These are phyloP conservation scores for Mycena kentingensis DNA, from an alignment of 768 basidiomycete species.

Conservation along the genomic window DNA sequence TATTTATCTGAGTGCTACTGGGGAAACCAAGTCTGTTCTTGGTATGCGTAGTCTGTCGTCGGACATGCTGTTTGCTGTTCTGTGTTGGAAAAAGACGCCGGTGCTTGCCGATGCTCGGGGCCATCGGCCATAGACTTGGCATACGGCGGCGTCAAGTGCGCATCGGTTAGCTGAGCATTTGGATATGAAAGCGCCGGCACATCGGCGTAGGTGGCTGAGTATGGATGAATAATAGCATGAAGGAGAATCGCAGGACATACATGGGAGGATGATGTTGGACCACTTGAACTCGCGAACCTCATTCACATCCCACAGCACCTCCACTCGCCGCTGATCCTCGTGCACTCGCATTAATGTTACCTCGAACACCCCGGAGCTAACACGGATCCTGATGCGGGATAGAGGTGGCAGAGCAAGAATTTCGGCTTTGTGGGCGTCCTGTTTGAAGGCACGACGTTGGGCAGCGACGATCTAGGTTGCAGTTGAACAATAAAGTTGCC, in stretches of 20 bases:
- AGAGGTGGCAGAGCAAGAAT: constrained; percentile 70
- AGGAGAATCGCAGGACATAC: too few species aligned
- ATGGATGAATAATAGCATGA: too few species aligned
- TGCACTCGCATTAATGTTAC: constrained; percentile 75
- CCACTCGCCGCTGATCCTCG: constrained; percentile 68
- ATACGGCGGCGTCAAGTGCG: too few species aligned
- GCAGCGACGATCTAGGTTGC: constrained; percentile 65
- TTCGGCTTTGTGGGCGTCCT: constrained; percentile 70
- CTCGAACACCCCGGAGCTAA: constrained; percentile 83
- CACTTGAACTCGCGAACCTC: constrained; percentile 80
- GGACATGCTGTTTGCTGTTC: too few species aligned
- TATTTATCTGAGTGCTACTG: too few species aligned
- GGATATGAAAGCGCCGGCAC: not conserved
- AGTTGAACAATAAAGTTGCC: constrained; percentile 3
- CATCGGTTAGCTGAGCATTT: too few species aligned
- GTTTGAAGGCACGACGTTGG: constrained; percentile 72
- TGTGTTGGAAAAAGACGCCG: too few species aligned
- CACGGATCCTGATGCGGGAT: constrained; percentile 81
- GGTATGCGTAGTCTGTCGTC: too few species aligned
- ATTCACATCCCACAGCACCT: constrained; percentile 80
- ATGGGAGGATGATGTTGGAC: constrained; percentile 74
- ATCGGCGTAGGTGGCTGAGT: not conserved
- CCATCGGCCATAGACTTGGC: too few species aligned
- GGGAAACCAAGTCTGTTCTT: too few species aligned
- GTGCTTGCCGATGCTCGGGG: too few species aligned